Evolutionary conservation across 2,329 filamentous ascomycete genomes (phyloP), one percentile per base, ranked within the genome.

Genomic region (Dactylonectria macrodidyma): DNA sequence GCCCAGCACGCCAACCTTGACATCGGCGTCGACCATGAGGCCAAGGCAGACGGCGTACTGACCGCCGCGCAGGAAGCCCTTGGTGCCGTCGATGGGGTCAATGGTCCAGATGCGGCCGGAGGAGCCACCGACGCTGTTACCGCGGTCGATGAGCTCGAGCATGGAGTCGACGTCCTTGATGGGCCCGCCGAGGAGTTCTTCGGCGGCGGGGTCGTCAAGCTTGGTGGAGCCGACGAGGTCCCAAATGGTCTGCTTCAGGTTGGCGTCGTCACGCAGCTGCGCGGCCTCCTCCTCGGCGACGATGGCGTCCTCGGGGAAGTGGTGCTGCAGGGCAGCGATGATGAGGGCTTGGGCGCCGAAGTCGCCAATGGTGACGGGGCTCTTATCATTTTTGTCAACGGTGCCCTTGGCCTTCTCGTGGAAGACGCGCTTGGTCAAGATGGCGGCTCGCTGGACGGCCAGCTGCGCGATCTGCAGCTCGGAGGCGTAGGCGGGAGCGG

Each of bases 271-370:
- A 63, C 93, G 90, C 67, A 99, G 88, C 74, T 92, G 88, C 67
- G 90, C 90, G 8, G 95, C 93, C 83, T 99, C 96, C 83, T 99
- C 96, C 83, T 99, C 96, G 73, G 93, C 96, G 48, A 99, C 94
- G 71, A 99, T 93, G 81, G 94, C 92, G 79, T 99, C 96, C 41
- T 90, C 79, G 19, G 96, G 96, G 85, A 99, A 99, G 82, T 93
- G 94, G 82, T 93, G 90, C 82, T 92, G 91, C 74, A 99, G 91
- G 33, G 95, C 95, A 65, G 91, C 88, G 78, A 98, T 97, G 82
- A 99, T 97, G 73, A 99, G 90, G 36, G 96, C 95, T 85, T 99
- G 96, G 44, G 96, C 97, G 78, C 96, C 96, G 81, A 97, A 98
- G 84, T 99, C 96, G 80, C 95, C 96, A 76, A 98, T 96, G 19